These are phyloP conservation scores for Aaosphaeria arxii DNA, from an alignment of 2,329 filamentous ascomycete species.

Conservation along the genomic window DNA sequence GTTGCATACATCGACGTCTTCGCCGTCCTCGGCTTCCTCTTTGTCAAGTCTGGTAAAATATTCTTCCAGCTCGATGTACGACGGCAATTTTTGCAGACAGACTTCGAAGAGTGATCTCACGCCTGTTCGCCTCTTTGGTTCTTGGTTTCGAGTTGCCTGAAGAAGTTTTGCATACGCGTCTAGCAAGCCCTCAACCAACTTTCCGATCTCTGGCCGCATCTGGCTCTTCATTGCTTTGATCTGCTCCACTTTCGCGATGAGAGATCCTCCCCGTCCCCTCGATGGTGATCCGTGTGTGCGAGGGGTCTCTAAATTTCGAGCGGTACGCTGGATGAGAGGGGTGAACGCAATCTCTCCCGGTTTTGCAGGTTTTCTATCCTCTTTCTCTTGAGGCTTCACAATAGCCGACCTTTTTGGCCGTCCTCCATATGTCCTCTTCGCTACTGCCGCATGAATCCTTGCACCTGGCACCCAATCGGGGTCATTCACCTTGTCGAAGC, in stretches of 20 bases:
- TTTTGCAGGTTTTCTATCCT: constrained; percentile 8
- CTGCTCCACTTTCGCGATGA: constrained; percentile 18
- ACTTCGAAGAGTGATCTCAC: constrained; percentile 36
- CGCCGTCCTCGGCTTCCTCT: constrained; percentile 26
- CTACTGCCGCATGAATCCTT: constrained; percentile 11
- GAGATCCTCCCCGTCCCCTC: constrained; percentile 20
- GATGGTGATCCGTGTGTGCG: constrained; percentile 25
- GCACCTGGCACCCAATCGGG: constrained; percentile 35
- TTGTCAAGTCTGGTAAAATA: constrained; percentile 32
- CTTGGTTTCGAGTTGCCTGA: constrained; percentile 21
- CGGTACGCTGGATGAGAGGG: constrained; percentile 30
- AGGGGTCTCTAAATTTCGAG: constrained; percentile 27
- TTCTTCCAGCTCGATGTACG: constrained; percentile 40
- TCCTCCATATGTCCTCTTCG: constrained; percentile 33
- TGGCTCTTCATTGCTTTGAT: constrained; percentile 15
- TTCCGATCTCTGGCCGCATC: constrained; percentile 22
- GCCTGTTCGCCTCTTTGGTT: constrained; percentile 26
- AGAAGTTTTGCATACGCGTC: constrained; percentile 35
- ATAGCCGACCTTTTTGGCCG: constrained; percentile 16
- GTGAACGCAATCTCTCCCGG: constrained; percentile 36
- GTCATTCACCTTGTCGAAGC: constrained; percentile 31
- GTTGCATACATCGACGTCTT: constrained; percentile 31
- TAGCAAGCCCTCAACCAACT: constrained; percentile 26
- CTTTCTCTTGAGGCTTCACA: constrained; percentile 1
- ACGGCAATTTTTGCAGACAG: constrained; percentile 40